A percentile compares a stretch with the other conserved stretches of the same genome.
These are phyloP conservation scores for Marasmius fiardii DNA, from an alignment of 1,284 basidiomycete genomes.

Conservation along the genomic window DNA sequence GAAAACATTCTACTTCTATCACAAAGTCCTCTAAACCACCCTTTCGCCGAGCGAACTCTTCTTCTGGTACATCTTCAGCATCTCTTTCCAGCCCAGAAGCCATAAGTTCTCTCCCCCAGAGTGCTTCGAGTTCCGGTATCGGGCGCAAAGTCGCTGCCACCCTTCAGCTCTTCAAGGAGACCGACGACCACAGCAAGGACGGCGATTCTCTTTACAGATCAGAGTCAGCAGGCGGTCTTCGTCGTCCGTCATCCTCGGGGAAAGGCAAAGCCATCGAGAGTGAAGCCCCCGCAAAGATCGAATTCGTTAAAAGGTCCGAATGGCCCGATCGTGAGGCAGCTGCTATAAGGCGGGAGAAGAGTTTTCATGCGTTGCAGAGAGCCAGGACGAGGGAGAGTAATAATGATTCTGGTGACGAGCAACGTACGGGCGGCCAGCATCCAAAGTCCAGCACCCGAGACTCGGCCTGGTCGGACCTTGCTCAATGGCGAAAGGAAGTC, in stretches of 20 bases:
- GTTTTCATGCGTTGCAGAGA: slow-evolving; percentile 53
- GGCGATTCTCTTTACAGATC: slow-evolving; percentile 28
- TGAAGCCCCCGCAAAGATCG: slow-evolving; percentile 59
- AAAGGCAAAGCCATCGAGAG: slow-evolving; percentile 45
- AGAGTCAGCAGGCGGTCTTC: slow-evolving; percentile 24
- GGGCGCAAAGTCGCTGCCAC: slow-evolving; percentile 79
- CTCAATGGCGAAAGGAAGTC: slow-evolving; percentile 49
- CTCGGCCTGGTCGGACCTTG: slow-evolving; percentile 37
- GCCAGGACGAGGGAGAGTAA: slow-evolving; percentile 46
- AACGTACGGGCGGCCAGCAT: slow-evolving; percentile 31
- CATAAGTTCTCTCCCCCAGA: slow-evolving; percentile 23
- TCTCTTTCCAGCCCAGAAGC: slow-evolving; percentile 38
- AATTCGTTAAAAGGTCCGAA: slow-evolving; percentile 78
- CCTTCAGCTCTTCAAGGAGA: slow-evolving; percentile 77
- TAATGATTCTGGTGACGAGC: slow-evolving; percentile 29
- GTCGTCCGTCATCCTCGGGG: slow-evolving; percentile 42
- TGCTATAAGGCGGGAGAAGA: slow-evolving; percentile 62
- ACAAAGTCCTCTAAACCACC: slow-evolving; percentile 32
- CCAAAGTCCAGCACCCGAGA: slow-evolving; percentile 34
- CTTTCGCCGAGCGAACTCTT: slow-evolving; percentile 33
- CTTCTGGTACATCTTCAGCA: slow-evolving; percentile 43
- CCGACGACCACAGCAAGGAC: slow-evolving; percentile 34
- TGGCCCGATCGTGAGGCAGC: slow-evolving; percentile 76
- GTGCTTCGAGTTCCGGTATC: slow-evolving; percentile 42
- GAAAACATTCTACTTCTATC: slow-evolving; percentile 15